A percentile compares a stretch with the other conserved stretches of the same genome.
Conservation (phyloP, 495 filamentous ascomycete species). For the Glonium stellatum region DNA sequence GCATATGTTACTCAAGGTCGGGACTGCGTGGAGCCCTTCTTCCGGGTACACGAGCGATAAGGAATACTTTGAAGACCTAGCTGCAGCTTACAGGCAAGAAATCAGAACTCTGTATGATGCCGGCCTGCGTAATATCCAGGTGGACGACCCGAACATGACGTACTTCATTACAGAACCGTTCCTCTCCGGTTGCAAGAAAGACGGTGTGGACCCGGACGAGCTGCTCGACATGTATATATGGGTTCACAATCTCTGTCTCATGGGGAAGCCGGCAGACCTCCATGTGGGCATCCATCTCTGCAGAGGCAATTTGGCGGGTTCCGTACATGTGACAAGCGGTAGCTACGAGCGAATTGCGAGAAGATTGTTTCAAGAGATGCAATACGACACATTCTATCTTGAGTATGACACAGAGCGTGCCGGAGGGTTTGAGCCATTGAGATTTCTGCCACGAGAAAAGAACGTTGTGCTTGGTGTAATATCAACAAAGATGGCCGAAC, state of each 20-base stretch:
- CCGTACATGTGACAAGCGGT: too few relatives aligned
- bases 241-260: too few relatives aligned
- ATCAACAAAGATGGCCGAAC: constrained; percentile 55
- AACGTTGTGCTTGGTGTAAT: constrained; percentile 60
- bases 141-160: constrained; percentile 34
- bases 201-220: background rate
- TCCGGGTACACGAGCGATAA: constrained; percentile 30
- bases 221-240: too few relatives aligned
- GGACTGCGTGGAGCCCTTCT: too few relatives aligned
- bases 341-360: constrained; percentile 30
- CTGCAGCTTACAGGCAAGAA: constrained; percentile 35
- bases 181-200: background rate
- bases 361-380: constrained; percentile 30
- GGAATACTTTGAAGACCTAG: constrained; percentile 35
- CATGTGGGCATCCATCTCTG: constrained; percentile 61
- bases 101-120: constrained; percentile 32
- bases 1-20: too few relatives aligned
- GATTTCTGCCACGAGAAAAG: constrained; percentile 56
- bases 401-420: constrained; percentile 63
- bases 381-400: constrained; percentile 62
- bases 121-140: constrained; percentile 38
- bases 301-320: constrained; percentile 4
- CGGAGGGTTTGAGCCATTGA: constrained; percentile 59
- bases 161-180: too few relatives aligned
- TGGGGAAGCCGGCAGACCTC: constrained; percentile 46